Base-by-base conservation (phyloP, 2,329 filamentous ascomycete species). In the Phoma sp. region DNA sequence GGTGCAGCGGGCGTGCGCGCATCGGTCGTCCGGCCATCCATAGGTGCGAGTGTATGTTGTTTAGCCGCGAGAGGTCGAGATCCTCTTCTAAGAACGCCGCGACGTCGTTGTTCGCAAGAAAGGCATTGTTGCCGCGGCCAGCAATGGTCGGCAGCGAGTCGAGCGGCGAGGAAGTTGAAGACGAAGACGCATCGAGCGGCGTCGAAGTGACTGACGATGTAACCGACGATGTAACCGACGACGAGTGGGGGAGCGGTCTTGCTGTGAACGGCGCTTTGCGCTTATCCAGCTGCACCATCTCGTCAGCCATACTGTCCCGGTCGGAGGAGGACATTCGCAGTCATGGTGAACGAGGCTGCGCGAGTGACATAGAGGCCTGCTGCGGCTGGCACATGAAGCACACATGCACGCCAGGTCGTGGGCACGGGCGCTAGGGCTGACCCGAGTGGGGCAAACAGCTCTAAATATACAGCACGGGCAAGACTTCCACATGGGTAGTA, bases 11-110 rank as follows among this genome's bases (percentile, higher is more conserved):
- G 2, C 70, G 61, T 2, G 69, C 71, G 37, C 71, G 69, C 67
- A 76, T 66, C 1, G 72, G 72, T 1, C 72, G 67, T 3, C 72
- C 72, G 1, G 68, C 68, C 72, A 73, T 73, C 72, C 72, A 75
- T 4, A 75, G 64, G 12, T 69, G 66, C 5, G 52, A 47, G 58
- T 75, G 71, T 26, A 75, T 74, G 5, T 53, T 56, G 40, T 75
- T 74, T 21, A 75, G 54, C 3, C 72, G 64, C 6, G 33, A 42
- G 3, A 74, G 65, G 23, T 74, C 60, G 6, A 75, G 59, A 14
- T 74, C 71, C 5, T 59, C n/a, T 15, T 56, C 18, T 1, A 75
- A 51, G 32, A 74, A 75, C 6, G 42, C 40, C 1, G 42, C 25
- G n/a, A 73, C 67, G 26, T 69, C 58, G 33, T 63, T 47, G 20